phyloP scores from a whole-genome alignment of 2,329 filamentous ascomycete species.

The Coleophoma cylindrospora region DNA sequence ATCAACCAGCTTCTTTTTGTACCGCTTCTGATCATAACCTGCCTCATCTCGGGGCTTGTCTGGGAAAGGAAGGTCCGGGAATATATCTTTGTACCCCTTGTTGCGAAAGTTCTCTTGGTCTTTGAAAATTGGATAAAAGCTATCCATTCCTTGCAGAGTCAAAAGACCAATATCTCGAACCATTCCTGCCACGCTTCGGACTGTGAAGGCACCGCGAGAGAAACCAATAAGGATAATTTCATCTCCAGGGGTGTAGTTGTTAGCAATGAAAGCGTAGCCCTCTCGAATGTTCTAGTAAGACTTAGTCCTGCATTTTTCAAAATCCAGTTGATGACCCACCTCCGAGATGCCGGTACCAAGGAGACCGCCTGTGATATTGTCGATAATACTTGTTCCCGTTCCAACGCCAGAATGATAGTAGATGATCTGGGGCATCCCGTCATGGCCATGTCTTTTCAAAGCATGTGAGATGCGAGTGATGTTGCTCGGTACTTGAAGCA shows the following conservation, averaged over 20 bases:
- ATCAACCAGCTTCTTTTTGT: constrained; percentile 31
- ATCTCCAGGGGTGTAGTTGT: constrained; percentile 32
- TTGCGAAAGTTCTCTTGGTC: constrained; percentile 27
- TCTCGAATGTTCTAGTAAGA: constrained; percentile 38
- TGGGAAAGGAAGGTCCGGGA: constrained; percentile 22
- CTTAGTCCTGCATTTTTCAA: neutral
- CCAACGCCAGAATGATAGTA: constrained; percentile 3
- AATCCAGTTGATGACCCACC: constrained; percentile 4
- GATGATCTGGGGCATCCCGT: constrained; percentile 31
- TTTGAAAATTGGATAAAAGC: constrained; percentile 37
- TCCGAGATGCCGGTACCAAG: constrained; percentile 46
- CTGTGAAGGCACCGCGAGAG: constrained; percentile 31
- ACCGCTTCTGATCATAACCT: constrained; percentile 16
- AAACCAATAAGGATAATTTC: constrained; percentile 30
- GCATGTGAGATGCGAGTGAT: constrained; percentile 55
- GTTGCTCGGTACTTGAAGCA: constrained; percentile 53
- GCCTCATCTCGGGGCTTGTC: constrained; percentile 17
- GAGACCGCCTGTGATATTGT: constrained; percentile 25
- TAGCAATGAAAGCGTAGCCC: constrained; percentile 37
- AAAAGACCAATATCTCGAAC: constrained; percentile 31
- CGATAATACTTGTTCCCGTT: constrained; percentile 36
- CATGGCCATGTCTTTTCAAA: constrained; percentile 43
- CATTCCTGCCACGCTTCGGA: constrained; percentile 26
- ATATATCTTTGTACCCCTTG: constrained; percentile 27
- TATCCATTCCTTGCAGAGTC: constrained; percentile 34